phyloP scores from a whole-genome alignment of 768 basidiomycete genomes.

The Phlebiopsis gigantea region DNA sequence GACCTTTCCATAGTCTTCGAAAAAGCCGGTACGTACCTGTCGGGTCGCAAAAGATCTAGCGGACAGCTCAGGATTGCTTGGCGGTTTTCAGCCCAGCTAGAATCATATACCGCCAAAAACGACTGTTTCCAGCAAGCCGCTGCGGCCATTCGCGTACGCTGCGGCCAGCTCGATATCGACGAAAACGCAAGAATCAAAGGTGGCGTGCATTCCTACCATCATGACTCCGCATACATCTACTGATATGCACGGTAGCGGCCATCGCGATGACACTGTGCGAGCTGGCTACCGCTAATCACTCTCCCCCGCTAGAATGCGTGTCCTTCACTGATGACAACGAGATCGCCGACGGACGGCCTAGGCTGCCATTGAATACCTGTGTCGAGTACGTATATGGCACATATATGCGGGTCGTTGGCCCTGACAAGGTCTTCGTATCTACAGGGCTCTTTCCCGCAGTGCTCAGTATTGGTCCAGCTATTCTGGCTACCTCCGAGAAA shows the following conservation, averaged over 20 bases:
- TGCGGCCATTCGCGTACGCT: constrained; percentile 40
- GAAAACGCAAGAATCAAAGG: constrained; percentile 61
- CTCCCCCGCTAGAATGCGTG: constrained; percentile 62
- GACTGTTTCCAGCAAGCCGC: constrained; percentile 63
- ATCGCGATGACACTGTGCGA: constrained; percentile 79
- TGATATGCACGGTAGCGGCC: constrained; percentile 41
- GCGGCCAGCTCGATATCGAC: constrained; percentile 52
- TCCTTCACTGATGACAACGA: constrained; percentile 3
- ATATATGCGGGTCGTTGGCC: constrained; percentile 6
- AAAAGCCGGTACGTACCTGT: constrained; percentile 4
- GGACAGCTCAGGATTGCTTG: not conserved
- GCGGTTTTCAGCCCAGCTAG: constrained; percentile 14
- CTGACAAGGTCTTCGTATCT: not conserved
- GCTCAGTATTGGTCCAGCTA: constrained; percentile 85
- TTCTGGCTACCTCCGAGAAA: constrained; percentile 76
- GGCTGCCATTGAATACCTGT: constrained; percentile 38
- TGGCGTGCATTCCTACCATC: constrained; percentile 17
- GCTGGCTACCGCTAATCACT: constrained; percentile 65
- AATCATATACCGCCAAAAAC: constrained; percentile 32
- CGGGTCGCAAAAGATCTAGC: not conserved
- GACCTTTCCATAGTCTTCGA: constrained; percentile 3
- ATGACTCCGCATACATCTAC: not conserved
- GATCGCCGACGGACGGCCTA: not conserved
- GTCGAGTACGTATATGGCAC: constrained; percentile 38
- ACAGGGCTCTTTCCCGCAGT: constrained; percentile 68